A percentile compares a stretch with the other conserved stretches of the same genome.
Evolutionary conservation across 2,329 filamentous ascomycete genomes (phyloP).

Genomic region (Gremmenia infestans): DNA sequence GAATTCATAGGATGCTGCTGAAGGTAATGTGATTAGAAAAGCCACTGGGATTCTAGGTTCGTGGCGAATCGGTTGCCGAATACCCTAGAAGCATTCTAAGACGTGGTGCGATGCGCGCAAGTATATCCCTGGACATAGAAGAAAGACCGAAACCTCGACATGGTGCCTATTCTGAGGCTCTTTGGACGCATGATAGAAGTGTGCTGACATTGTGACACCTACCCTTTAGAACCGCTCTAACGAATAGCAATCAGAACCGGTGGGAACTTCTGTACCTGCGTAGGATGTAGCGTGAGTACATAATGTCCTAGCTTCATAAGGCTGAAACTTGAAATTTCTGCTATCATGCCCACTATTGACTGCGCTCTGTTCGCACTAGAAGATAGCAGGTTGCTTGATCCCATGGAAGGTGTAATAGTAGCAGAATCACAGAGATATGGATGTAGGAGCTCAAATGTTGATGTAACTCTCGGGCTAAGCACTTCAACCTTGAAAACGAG

Average conservation of each 20-base stretch:
- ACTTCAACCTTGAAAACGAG: not conserved
- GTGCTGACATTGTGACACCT: not conserved
- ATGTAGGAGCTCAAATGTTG: too few relatives aligned
- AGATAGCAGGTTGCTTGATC: not conserved
- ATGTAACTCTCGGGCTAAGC: not conserved
- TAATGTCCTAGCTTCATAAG: not conserved
- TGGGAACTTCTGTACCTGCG: not conserved
- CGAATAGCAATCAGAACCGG: not conserved
- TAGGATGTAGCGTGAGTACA: not conserved
- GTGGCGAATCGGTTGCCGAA: slow-evolving; percentile 21
- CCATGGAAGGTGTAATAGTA: not conserved
- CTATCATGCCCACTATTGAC: not conserved
- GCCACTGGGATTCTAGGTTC: slow-evolving; percentile 10
- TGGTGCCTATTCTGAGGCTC: slow-evolving; percentile 19
- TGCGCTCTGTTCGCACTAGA: too few relatives aligned
- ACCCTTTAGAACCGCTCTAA: not conserved
- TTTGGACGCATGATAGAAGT: not conserved
- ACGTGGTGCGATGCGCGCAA: slow-evolving; percentile 7
- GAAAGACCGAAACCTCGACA: slow-evolving; percentile 6
- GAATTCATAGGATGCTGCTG: slow-evolving; percentile 15
- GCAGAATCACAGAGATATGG: too few relatives aligned
- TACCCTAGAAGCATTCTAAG: slow-evolving; percentile 11
- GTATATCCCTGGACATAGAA: slow-evolving; percentile 4
- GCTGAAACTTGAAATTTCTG: not conserved
- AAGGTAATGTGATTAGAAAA: slow-evolving; percentile 15